Base-by-base conservation (phyloP, 2,329 filamentous ascomycete genomes). In the Alternaria dauci region DNA sequence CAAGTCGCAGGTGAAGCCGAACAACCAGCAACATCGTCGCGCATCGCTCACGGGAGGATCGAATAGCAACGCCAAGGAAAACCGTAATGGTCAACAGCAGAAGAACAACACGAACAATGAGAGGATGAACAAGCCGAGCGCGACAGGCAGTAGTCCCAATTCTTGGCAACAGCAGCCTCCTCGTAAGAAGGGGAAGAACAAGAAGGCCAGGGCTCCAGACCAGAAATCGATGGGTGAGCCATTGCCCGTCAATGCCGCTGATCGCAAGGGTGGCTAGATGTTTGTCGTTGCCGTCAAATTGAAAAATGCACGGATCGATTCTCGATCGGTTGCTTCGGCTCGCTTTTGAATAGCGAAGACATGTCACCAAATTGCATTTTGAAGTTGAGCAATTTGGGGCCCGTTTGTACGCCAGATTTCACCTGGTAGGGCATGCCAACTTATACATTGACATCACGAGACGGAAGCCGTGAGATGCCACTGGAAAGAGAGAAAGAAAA, bases 211-310 rank as follows among this genome's bases (percentile, higher is more conserved):
- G 59, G 59, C 60, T 20, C 59, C 61, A n/a, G 76, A 78, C 47
- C 54, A 70, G 28, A 79, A 77, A 59, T 54, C 59, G 12, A 58
- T 69, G 16, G 79, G 81, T 8, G 80, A 84, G 67, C 74, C 79
- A 4, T 59, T 82, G 52, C 81, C 81, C 16, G 74, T 71, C 2
- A 82, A 81, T 65, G 76, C 79, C 46, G 75, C 76, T 34, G 81
- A 83, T 52, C 75, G 81, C 36, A 84, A 84, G 61, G 82, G 82
- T 12, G 82, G 82, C 23, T 81, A 74, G 56, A 36, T 42, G 23
- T 25, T 47, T 28, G 16, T 30, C 34, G 34, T 34, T 50, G 41
- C 43, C 26, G 20, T 44, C 32, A 12, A 30, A 34, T 50, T 18
- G 32, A 38, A 30, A 44, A 30, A 30, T 30, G 46, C n/a, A 18